These are phyloP conservation scores for Apophysomyces variabilis DNA, from an alignment of 371 early-diverging fungal genomes.

Conservation along the genomic window DNA sequence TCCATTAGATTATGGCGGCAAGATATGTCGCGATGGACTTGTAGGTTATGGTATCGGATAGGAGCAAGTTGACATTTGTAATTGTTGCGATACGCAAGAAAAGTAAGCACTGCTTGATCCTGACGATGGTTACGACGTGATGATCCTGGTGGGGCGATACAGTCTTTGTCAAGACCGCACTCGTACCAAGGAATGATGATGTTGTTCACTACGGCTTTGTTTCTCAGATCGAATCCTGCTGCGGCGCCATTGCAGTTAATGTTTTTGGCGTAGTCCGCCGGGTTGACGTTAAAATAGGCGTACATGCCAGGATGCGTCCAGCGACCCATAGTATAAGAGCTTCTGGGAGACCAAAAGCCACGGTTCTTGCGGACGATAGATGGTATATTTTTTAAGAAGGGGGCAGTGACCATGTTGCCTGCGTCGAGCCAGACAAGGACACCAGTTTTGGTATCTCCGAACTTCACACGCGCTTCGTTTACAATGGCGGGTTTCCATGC, in stretches of 20 bases:
- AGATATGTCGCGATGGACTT: conserved; percentile 32
- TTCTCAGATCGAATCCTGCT: conserved; percentile 53
- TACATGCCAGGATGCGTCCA: conserved; percentile 61
- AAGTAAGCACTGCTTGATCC: conserved; percentile 63
- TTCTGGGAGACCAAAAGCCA: conserved; percentile 58
- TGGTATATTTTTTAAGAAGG: conserved; percentile 46
- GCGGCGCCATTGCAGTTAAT: conserved; percentile 64
- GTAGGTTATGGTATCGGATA: conserved; percentile 16
- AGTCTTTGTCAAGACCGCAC: conserved; percentile 53
- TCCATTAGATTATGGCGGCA: conserved; percentile 29
- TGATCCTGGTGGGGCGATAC: conserved; percentile 62
- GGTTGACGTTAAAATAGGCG: conserved; percentile 44
- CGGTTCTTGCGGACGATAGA: conserved; percentile 31
- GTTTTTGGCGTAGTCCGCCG: conserved; percentile 36
- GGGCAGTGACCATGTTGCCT: conserved; percentile 50
- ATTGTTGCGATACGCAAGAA: conserved; percentile 40
- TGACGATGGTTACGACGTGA: conserved; percentile 59
- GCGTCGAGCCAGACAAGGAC: conserved; percentile 60
- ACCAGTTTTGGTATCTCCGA: conserved; percentile 33
- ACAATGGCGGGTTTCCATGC: conserved; percentile 63
- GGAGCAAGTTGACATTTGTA: conserved; percentile 25
- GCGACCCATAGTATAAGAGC: conserved; percentile 35
- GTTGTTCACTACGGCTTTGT: conserved; percentile 36
- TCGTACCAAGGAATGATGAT: conserved; percentile 55
- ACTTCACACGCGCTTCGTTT: conserved; percentile 48